Conservation (phyloP, 2,329 filamentous ascomycete species). For the Diplodia scrobiculata region DNA sequence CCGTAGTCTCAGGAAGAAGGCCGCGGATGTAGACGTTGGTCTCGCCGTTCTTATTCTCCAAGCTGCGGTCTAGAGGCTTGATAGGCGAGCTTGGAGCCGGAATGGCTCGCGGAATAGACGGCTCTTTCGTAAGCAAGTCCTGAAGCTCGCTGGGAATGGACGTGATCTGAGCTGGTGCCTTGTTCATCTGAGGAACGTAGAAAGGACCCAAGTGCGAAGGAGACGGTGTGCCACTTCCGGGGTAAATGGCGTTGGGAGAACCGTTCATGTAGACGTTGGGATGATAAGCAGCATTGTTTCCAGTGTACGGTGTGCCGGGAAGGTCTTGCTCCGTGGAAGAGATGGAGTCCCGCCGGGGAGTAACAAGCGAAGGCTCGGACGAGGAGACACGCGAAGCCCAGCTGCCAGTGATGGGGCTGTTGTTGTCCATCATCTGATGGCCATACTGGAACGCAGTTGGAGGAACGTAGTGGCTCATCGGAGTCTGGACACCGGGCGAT, state of each 20-base stretch:
- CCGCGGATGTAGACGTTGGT: conserved; percentile 98
- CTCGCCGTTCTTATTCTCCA: conserved; percentile 92
- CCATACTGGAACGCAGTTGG: conserved; percentile 49
- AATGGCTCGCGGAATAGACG: conserved; percentile 81
- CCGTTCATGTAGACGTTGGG: conserved; percentile 54
- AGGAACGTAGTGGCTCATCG: conserved; percentile 49
- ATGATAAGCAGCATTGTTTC: conserved; percentile 40
- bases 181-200: conserved; percentile 45
- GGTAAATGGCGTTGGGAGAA: conserved; percentile 53
- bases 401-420: conserved; percentile 50
- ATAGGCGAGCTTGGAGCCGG: conserved; percentile 83
- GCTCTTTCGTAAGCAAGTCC: conserved; percentile 64
- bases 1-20: conserved; percentile 90
- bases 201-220: conserved; percentile 53
- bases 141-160: conserved; percentile 50
- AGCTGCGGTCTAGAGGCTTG: conserved; percentile 88
- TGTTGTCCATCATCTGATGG: conserved; percentile 49
- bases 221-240: conserved; percentile 53
- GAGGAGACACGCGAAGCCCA: conserved; percentile 53
- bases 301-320: conserved; percentile 51
- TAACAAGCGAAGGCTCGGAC: conserved; percentile 54
- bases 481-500: conserved; percentile 51
- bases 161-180: conserved; percentile 44
- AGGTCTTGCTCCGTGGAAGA: conserved; percentile 58
- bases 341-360: conserved; percentile 55